Evolutionary conservation across 2,329 filamentous ascomycete genomes (phyloP).

Genomic region (Penicillium occitanis): DNA sequence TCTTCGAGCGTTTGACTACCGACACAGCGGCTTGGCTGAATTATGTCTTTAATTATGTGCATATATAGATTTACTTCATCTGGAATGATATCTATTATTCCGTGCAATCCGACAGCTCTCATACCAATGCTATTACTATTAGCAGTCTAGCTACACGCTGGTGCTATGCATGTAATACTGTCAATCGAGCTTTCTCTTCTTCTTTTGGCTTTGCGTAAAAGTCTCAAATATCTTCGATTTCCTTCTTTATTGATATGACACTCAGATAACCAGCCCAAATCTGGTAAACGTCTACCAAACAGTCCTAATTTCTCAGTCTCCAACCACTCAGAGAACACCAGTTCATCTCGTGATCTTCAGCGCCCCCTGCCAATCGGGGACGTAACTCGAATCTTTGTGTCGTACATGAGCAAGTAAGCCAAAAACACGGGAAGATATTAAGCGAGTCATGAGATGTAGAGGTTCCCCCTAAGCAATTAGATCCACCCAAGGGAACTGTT

Average conservation of each 20-base stretch:
- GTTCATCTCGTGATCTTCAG: constrained; percentile 10
- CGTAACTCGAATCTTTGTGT: background rate
- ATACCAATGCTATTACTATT: background rate
- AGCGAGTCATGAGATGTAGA: constrained; percentile 11
- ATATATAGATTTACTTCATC: constrained; percentile 6
- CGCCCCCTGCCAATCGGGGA: constrained; percentile 12
- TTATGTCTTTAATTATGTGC: constrained; percentile 10
- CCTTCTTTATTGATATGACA: background rate
- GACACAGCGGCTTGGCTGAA: constrained; percentile 61
- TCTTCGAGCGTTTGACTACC: constrained; percentile 79
- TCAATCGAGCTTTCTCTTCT: background rate
- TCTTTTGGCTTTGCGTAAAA: background rate
- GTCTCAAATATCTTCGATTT: background rate
- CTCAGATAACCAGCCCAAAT: background rate
- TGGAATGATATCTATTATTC: constrained; percentile 4
- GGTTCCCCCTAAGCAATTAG: background rate
- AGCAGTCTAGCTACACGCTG: background rate
- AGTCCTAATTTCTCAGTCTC: background rate
- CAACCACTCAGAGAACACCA: background rate
- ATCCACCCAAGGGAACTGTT: background rate
- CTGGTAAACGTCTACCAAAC: background rate
- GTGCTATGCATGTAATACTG: background rate
- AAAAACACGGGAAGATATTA: background rate
- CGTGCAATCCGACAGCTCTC: background rate
- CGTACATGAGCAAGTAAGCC: constrained; percentile 14